Conservation (phyloP, 2,329 filamentous ascomycete genomes). For the Stemphylium vesicarium region DNA sequence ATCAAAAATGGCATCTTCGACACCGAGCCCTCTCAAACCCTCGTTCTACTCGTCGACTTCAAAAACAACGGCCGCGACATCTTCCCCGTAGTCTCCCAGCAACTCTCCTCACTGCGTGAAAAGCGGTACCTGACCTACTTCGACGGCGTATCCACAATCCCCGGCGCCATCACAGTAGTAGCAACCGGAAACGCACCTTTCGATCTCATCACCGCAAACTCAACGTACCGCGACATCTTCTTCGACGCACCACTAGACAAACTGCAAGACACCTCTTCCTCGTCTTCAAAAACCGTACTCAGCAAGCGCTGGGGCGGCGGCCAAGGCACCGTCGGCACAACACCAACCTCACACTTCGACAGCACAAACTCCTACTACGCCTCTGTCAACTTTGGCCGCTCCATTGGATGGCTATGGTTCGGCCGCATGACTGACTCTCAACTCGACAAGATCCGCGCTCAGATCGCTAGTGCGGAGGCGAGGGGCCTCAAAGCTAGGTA, state of each 20-base stretch:
- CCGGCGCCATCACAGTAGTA: conserved; percentile 59
- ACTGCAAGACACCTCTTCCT: conserved; percentile 41
- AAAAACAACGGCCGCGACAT: conserved; percentile 49
- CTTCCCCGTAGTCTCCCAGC: conserved; percentile 47
- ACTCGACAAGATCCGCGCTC: conserved; percentile 55
- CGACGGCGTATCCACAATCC: conserved; percentile 51
- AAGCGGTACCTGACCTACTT: conserved; percentile 59
- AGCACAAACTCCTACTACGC: conserved; percentile 70
- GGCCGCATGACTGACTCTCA: conserved; percentile 57
- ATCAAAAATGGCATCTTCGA: conserved; percentile 58
- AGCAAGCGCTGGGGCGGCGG: conserved; percentile 28
- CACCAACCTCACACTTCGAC: conserved; percentile 46
- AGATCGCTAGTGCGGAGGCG: conserved; percentile 59
- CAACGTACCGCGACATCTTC: conserved; percentile 61
- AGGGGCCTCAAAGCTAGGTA: conserved; percentile 63
- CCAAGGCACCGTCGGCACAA: conserved; percentile 56
- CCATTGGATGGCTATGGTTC: conserved; percentile 60
- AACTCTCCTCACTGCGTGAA: conserved; percentile 57
- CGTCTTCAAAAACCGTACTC: not conserved
- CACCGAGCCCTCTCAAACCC: conserved; percentile 54
- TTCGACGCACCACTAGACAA: conserved; percentile 58
- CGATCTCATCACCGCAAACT: conserved; percentile 54
- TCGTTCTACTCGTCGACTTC: conserved; percentile 62
- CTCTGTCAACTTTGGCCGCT: conserved; percentile 61
- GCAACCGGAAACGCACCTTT: conserved; percentile 62